phyloP scores from a whole-genome alignment of 306 rosid species.

The Pachyrhizus erosus region DNA sequence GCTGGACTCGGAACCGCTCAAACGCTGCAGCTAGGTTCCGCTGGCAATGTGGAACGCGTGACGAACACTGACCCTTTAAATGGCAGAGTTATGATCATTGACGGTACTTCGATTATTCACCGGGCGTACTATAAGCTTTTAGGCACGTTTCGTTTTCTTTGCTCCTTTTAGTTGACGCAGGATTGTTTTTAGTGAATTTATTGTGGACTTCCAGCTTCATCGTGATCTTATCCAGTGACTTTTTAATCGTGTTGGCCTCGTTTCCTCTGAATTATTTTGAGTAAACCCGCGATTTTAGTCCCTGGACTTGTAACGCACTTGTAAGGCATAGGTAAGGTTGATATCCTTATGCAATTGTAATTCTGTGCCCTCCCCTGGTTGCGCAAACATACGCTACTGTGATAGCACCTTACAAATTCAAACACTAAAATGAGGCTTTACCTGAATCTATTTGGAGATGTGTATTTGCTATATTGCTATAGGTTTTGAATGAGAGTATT shows the following conservation, averaged over 20 bases:
- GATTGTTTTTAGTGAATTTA: neutral
- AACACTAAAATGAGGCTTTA: no score
- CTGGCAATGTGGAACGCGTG: slow-evolving; percentile 38
- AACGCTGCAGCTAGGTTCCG: slow-evolving; percentile 45
- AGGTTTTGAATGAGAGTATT: slow-evolving; percentile 1
- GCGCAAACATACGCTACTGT: no score
- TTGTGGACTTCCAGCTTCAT: neutral
- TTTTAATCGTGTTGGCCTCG: neutral
- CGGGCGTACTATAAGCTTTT: slow-evolving; percentile 91
- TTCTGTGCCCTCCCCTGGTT: no score
- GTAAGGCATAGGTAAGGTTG: no score
- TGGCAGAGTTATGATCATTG: slow-evolving; percentile 92
- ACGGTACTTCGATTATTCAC: slow-evolving; percentile 85
- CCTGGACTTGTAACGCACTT: no score
- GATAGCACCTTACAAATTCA: no score
- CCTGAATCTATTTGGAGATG: neutral
- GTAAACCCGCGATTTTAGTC: no score
- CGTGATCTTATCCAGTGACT: neutral
- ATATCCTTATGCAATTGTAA: no score
- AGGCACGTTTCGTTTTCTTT: slow-evolving; percentile 50
- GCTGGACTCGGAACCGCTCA: slow-evolving; percentile 28
- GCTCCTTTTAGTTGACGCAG: neutral
- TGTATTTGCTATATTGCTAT: neutral
- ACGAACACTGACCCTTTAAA: slow-evolving; percentile 46
- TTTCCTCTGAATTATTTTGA: neutral